These are phyloP conservation scores for Boletus vermiculosoides DNA, from an alignment of 768 basidiomycete species.

Conservation along the genomic window DNA sequence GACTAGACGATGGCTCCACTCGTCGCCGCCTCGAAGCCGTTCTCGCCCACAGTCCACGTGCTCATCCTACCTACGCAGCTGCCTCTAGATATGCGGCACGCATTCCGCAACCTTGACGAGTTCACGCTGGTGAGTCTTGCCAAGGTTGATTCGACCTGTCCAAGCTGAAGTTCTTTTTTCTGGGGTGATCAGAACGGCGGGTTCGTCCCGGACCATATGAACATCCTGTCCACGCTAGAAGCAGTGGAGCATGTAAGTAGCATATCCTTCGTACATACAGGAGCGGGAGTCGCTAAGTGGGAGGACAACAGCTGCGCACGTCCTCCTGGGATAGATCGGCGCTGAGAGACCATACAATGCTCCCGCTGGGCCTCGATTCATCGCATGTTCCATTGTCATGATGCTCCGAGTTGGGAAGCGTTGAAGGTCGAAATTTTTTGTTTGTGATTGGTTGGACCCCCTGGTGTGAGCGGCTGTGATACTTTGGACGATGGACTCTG, in stretches of 20 bases:
- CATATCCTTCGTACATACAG: background rate
- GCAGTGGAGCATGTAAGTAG: conserved; percentile 57
- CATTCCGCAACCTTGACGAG: conserved; percentile 72
- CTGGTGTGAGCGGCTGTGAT: background rate
- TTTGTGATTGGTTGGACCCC: background rate
- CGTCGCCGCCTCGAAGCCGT: conserved; percentile 58
- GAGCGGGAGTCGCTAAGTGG: conserved; percentile 1
- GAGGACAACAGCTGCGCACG: conserved; percentile 46
- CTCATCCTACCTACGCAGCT: conserved; percentile 72
- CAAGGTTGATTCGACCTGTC: background rate
- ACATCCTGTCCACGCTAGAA: conserved; percentile 57
- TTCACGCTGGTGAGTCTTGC: conserved; percentile 47
- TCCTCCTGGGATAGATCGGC: conserved; percentile 48
- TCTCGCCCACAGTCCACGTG: conserved; percentile 70
- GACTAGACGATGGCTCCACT: conserved; percentile 52
- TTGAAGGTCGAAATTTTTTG: no score
- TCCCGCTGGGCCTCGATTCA: conserved; percentile 55
- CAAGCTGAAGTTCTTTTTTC: background rate
- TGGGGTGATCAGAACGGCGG: conserved; percentile 46
- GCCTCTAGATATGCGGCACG: conserved; percentile 65
- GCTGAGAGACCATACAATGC: conserved; percentile 50
- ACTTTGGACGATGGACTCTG: background rate
- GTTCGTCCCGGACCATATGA: conserved; percentile 71
- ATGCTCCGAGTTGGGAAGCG: background rate
- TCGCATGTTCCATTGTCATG: conserved; percentile 20